Evolutionary conservation across 208 protist species (phyloP), one percentile per base, ranked within the genome.

Genomic region (Trypanosoma lewisi): DNA sequence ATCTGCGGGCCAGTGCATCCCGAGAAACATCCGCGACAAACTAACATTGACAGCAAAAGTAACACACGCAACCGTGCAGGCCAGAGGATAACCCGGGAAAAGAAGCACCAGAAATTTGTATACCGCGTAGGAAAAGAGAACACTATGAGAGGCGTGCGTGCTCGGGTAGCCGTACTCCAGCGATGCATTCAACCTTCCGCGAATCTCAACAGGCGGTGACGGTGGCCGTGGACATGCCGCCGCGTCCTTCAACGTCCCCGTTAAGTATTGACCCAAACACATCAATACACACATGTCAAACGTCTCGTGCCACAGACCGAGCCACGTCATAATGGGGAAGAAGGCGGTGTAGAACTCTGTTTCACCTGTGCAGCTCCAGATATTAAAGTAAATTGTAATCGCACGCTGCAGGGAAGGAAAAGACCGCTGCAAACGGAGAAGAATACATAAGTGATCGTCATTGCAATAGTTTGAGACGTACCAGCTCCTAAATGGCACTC

Each of bases 1-100:
- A 64, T 91, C 85, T 1, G 71, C 85, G n/a, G 80, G 50, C 82
- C 85, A 91, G 63, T 91, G 85, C 81, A 91, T 88, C 37, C 82
- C 85, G 3, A 91, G 71, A 59, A 83, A 85, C 23, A 91, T 50
- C 27, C 85, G 72, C 11, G 82, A 89, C 36, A 83, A 67, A 57
- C 70, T 73, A 7, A 89, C 82, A 52, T 89, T 77, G 21, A 76
- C 25, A 11, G 75, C 70, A 68, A 67, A 87, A 49, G 53, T 60
- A 5, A 78, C 31, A 27, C 77, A 65, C 7, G 59, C 56, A n/a
- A 85, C 45, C 68, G 65, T 82, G 48, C 78, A 85, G 34, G 77
- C 25, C 11, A 84, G 50, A 23, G 45, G 37, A 61, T 80, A 56
- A 0, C 47, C 23, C 5, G 85, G 85, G 30, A 83, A 79, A 28